Conservation (phyloP, 2,329 filamentous ascomycete genomes). For the Talaromyces sp. region DNA sequence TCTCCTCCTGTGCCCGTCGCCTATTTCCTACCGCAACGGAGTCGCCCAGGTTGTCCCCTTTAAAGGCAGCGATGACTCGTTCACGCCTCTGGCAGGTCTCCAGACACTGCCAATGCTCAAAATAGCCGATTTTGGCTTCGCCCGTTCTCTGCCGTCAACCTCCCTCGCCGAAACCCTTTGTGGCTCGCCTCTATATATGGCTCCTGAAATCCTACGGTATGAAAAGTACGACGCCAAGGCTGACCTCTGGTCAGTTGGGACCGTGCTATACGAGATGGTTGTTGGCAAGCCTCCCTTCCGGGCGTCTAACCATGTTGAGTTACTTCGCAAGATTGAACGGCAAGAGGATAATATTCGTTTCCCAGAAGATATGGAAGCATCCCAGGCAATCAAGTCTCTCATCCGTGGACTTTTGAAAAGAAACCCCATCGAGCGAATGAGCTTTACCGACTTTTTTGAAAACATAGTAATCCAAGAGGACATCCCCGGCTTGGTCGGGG, state of each 20-base stretch:
- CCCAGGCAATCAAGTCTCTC: conserved; percentile 71
- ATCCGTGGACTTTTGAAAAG: conserved; percentile 79
- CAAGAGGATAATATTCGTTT: conserved; percentile 84
- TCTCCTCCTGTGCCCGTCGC: conserved; percentile 79
- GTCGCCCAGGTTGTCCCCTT: conserved; percentile 63
- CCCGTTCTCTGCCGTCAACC: conserved; percentile 81
- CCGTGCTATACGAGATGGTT: conserved; percentile 93
- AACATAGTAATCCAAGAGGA: conserved; percentile 67
- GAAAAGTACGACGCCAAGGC: conserved; percentile 97
- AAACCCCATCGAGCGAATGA: conserved; percentile 77
- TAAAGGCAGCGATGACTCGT: conserved; percentile 73
- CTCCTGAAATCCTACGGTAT: conserved; percentile 92
- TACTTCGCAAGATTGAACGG: conserved; percentile 86
- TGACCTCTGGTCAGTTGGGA: conserved; percentile 95
- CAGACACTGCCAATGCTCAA: conserved; percentile 91
- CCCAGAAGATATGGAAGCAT: conserved; percentile 66
- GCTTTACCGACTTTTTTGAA: conserved; percentile 79
- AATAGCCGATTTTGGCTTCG: conserved; percentile 98
- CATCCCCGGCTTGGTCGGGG: conserved; percentile 76
- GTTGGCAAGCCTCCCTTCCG: conserved; percentile 85
- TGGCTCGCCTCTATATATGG: conserved; percentile 97
- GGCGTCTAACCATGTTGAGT: conserved; percentile 88
- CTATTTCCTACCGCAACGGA: conserved; percentile 62
- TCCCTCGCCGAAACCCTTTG: conserved; percentile 94
- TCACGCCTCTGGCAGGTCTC: conserved; percentile 76